These are phyloP conservation scores for Candida taoyuanica DNA, from an alignment of 805 yeast genomes.

Conservation along the genomic window DNA sequence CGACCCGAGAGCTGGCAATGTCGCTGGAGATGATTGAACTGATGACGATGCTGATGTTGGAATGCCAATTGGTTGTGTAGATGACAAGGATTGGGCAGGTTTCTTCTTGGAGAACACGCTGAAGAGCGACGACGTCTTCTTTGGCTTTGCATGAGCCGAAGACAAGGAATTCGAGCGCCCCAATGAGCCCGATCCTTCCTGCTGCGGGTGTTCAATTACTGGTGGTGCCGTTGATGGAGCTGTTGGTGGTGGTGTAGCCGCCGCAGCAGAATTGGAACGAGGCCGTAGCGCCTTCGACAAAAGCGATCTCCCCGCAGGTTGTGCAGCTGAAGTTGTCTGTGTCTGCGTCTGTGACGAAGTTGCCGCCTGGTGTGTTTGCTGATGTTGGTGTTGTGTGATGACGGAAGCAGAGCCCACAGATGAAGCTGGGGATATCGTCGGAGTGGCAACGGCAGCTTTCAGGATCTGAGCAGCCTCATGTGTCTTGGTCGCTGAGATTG, in stretches of 20 bases:
- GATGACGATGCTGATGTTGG: conserved; percentile 10
- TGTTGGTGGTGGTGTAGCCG: neutral
- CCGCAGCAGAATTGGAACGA: conserved; percentile 17
- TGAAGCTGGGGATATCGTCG: conserved; percentile 11
- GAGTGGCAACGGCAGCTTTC: neutral
- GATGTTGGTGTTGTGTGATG: conserved; percentile 7
- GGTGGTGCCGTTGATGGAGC: neutral
- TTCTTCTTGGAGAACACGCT: conserved; percentile 30
- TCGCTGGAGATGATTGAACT: conserved; percentile 10
- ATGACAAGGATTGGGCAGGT: conserved; percentile 14
- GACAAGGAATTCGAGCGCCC: conserved; percentile 21
- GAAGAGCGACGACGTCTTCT: conserved; percentile 25
- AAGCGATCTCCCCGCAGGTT: conserved; percentile 16
- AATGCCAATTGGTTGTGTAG: conserved; percentile 20
- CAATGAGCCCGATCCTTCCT: neutral
- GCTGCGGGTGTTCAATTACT: neutral
- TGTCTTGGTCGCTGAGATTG: neutral
- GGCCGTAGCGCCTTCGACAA: conserved; percentile 25
- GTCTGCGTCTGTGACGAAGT: too few species aligned
- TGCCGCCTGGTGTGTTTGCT: too few species aligned
- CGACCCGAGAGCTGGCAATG: conserved; percentile 8
- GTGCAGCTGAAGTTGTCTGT: too few species aligned
- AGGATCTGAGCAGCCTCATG: neutral
- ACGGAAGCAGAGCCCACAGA: conserved; percentile 11
- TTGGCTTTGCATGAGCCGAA: conserved; percentile 17